Conservation (phyloP, 1,139 yeast species). For the Yamadazyma atlantica region DNA sequence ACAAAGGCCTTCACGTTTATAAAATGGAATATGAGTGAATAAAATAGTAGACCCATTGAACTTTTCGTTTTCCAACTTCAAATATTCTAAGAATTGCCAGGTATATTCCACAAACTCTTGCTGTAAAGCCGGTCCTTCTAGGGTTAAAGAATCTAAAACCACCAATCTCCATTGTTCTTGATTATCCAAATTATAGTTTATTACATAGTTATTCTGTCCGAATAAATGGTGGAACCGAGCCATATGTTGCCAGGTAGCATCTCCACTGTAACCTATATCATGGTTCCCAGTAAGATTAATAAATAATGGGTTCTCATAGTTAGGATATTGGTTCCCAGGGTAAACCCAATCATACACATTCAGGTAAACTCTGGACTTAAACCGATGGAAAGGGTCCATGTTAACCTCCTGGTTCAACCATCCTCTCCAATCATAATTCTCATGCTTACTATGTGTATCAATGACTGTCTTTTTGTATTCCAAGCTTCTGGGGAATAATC, state of each 20-base stretch:
- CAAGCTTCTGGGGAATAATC: slow-evolving; percentile 58
- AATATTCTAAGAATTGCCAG: slow-evolving; percentile 66
- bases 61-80: slow-evolving; percentile 44
- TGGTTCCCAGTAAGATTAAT: slow-evolving; percentile 92
- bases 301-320: slow-evolving; percentile 52
- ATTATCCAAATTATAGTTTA: slow-evolving; percentile 61
- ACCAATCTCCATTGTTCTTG: slow-evolving; percentile 80
- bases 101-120: slow-evolving; percentile 65
- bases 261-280: slow-evolving; percentile 94
- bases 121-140: slow-evolving; percentile 91
- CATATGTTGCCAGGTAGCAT: slow-evolving; percentile 89
- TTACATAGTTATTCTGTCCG: slow-evolving; percentile 83
- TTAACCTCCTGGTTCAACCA: slow-evolving; percentile 41
- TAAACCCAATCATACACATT: slow-evolving; percentile 69
- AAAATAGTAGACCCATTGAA: slow-evolving; percentile 80
- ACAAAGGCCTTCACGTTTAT: slow-evolving; percentile 78
- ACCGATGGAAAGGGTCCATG: slow-evolving; percentile 42
- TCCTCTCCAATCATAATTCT: slow-evolving; percentile 54
- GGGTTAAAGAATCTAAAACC: slow-evolving; percentile 74
- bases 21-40: slow-evolving; percentile 87
- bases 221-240: slow-evolving; percentile 69
- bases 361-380: slow-evolving; percentile 50
- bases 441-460: slow-evolving; percentile 46
- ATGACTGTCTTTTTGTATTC: slow-evolving; percentile 50
- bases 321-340: slow-evolving; percentile 30